Base-by-base conservation (phyloP, 768 basidiomycete species). In the Gloeostereum incarnatum region DNA sequence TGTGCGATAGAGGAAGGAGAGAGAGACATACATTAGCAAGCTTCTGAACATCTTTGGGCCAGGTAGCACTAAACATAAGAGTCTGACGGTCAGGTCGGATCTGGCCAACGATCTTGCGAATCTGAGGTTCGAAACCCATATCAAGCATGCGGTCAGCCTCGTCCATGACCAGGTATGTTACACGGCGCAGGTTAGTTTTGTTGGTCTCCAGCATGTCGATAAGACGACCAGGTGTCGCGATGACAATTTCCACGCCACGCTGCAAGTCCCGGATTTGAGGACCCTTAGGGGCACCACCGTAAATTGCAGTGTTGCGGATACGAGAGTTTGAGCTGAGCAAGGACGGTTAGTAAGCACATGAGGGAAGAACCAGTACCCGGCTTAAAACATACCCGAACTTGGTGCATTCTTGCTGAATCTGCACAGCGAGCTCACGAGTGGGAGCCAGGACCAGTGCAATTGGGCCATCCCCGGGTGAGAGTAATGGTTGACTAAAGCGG, bases 61-160 rank as follows among this genome's bases (percentile, higher is more conserved):
- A 99, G 5, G 96, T 99, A 9, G 96, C 96, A 38, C 91, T 96
- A 71, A 99, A 99, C 81, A 99, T 96, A 48, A 98, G 73, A 1
- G 96, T 99, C 57, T 99, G 96, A 52, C 96, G 78, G 67, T 99
- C 96, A 30, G 96, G 96, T 27, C 96, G 81, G 54, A 99, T 93
- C 61, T 99, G 96, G 49, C 81, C 70, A 48, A 98, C 88, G 47
- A 99, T 97, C 67, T 98, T 98, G 56, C 93, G 75, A 56, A 99
- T 98, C 60, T 99, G 96, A 38, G 96, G 96, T 65, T 99, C 96
- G 66, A 99, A 99, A 71, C 96, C 96, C 96, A 99, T 99, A 69
- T 99, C 96, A 46, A 99, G 75, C 96, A 99, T 99, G 54, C 96
- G 89, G 68, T 99, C 96, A 31, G 96, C 96, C 62, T 99, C 96